These are phyloP conservation scores for Penicillium sclerotigenum DNA, from an alignment of 2,329 filamentous ascomycete genomes.

Conservation along the genomic window DNA sequence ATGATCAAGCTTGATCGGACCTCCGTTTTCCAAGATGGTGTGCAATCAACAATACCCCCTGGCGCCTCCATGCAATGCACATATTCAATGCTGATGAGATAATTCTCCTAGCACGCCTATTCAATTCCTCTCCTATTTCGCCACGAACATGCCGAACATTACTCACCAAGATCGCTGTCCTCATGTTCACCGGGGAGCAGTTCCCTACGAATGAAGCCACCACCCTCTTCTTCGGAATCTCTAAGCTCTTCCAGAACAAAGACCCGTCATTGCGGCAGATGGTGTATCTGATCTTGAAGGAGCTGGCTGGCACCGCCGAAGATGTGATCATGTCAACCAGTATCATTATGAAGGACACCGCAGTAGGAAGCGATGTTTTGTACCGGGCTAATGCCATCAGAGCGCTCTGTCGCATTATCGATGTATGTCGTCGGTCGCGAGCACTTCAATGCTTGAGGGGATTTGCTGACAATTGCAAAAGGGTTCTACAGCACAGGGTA, in stretches of 20 bases:
- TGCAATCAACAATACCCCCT: constrained; percentile 30
- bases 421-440: constrained; percentile 55
- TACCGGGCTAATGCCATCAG: constrained; percentile 95
- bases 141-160: constrained; percentile 96
- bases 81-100: constrained; percentile 13
- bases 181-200: constrained; percentile 93
- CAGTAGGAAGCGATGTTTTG: constrained; percentile 87
- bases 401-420: constrained; percentile 92
- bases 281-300: constrained; percentile 98
- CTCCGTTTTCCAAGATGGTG: constrained; percentile 98
- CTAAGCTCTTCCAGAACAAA: constrained; percentile 99
- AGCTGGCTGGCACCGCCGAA: constrained; percentile 89
- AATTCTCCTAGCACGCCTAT: constrained; percentile 71
- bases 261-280: constrained; percentile 97
- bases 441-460: background rate
- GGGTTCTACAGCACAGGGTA: constrained; percentile 93
- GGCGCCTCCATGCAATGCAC: constrained; percentile 21
- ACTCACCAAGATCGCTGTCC: constrained; percentile 92
- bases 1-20: constrained; percentile 97
- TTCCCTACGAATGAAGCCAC: constrained; percentile 98
- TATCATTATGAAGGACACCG: constrained; percentile 99
- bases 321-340: constrained; percentile 99
- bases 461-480: constrained; percentile 39
- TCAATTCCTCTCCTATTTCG: constrained; percentile 96
- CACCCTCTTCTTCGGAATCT: constrained; percentile 97